Base-by-base conservation (phyloP, 148 eudicot species). In the Rhododendron simsii region DNA sequence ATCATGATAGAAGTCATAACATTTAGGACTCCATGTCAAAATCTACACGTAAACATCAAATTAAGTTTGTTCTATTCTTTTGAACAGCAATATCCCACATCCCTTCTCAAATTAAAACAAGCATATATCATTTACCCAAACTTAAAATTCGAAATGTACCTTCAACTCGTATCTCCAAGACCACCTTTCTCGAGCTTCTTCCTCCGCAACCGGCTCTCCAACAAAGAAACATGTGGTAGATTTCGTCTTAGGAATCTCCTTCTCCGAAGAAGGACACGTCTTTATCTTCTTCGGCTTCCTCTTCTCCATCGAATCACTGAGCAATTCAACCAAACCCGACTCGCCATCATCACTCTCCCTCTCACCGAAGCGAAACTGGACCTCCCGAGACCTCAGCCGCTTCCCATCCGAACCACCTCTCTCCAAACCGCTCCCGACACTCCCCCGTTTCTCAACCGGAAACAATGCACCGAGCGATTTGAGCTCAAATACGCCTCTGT, bases 151-250 rank as follows among this genome's bases (percentile, higher is more conserved):
- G 14, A 80, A 45, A 84, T 74, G 77, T 78, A 96, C 99, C 99
- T 95, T 94, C 89, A 93, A 88, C 79, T 96, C 91, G 80, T 92
- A 96, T 35, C 99, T 95, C 96, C 98, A 95, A 5, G 84, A 71
- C 99, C 99, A 96, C 84, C 88, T 92, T 83, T 86, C 89, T 77
- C 76, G 89, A 89, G 99, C 99, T 83, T 94, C 98, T 81, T 91
- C 93, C 77, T 93, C 94, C 15, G 87, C 85, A 89, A 96, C 91
- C 30, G 98, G 92, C 69, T 93, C 93, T 37, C 99, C 98, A 23
- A 94, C 80, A 81, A 94, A 96, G 86, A 86, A 91, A 41, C 83
- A 47, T 37, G 1, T 86, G 81, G 44, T 44, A 81, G 44, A 41
- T 80, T 69, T 78, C 84, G 2, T 13, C 12, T 12, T 12, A 30